Evolutionary conservation across 768 basidiomycete species (phyloP).

Genomic region (Fomitopsis serialis): DNA sequence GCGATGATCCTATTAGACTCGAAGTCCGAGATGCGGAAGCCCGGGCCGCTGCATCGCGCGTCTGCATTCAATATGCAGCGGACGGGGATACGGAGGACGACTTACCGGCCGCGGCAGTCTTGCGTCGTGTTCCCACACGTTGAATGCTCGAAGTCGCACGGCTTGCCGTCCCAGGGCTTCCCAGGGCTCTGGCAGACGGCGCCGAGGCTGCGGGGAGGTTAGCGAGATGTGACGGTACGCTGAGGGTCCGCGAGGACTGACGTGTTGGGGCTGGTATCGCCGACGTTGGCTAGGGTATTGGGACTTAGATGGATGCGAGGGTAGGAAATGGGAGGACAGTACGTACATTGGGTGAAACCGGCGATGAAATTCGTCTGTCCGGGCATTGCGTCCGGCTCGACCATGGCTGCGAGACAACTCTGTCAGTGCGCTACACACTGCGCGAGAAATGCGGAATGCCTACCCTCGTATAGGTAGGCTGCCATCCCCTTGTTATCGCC

Average conservation of each 20-base stretch:
- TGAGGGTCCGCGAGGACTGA: slow-evolving; percentile 28
- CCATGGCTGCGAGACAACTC: slow-evolving; percentile 36
- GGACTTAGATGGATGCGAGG: slow-evolving; percentile 4
- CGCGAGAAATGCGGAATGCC: slow-evolving; percentile 14
- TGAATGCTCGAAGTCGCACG: slow-evolving; percentile 66
- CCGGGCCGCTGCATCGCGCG: slow-evolving; percentile 51
- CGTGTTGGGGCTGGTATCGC: slow-evolving; percentile 79
- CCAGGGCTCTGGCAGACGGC: slow-evolving; percentile 79
- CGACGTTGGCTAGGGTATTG: slow-evolving; percentile 58
- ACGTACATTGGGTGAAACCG: slow-evolving; percentile 67
- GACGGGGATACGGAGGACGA: slow-evolving; percentile 3
- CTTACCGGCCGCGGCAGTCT: slow-evolving; percentile 68
- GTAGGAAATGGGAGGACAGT: not conserved
- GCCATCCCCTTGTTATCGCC: slow-evolving; percentile 86
- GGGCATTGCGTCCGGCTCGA: slow-evolving; percentile 61
- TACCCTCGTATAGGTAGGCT: slow-evolving; percentile 72
- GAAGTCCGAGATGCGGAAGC: slow-evolving; percentile 70
- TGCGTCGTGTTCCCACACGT: slow-evolving; percentile 68
- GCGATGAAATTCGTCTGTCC: slow-evolving; percentile 70
- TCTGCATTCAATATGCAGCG: not conserved
- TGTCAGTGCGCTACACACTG: not conserved
- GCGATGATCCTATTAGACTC: slow-evolving; percentile 74
- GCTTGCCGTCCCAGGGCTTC: slow-evolving; percentile 55
- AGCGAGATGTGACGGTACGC: not conserved
- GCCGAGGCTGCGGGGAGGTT: slow-evolving; percentile 40